Evolutionary conservation across 2,329 filamentous ascomycete genomes (phyloP), one percentile per base, ranked within the genome.

Genomic region (Paracorniculantispora psalliotae): DNA sequence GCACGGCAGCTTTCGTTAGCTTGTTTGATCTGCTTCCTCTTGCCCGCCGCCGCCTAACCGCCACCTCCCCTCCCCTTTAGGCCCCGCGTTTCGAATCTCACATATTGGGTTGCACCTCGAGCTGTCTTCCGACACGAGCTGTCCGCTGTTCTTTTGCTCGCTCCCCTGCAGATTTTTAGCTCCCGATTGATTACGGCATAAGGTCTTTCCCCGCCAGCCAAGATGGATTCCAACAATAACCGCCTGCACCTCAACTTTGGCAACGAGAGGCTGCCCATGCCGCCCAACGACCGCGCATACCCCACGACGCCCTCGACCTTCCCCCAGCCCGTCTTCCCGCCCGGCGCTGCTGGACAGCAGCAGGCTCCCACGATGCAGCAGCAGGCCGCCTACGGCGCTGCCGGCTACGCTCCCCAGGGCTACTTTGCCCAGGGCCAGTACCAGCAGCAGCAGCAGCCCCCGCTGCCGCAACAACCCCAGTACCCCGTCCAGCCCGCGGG

Each of bases 231-330:
- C 66, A 78, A 78, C 74, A 86, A 86, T 68, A 83, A 84, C 64
- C 81, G 83, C 60, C 80, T 89, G 59, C 81, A 83, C 69, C 81
- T 90, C 69, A 88, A 88, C 74, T 84, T 87, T 66, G 82, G 82
- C 71, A 86, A 84, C 73, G 83, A 87, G 67, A 84, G 85, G 68
- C 81, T 85, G 61, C 78, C 80, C 62, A 75, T 83, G 59, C n/a
- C n/a, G n/a, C 68, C 74, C 68, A 81, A 80, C 72, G 88, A 88
- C 72, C 82, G 88, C 71, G 80, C 85, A 65, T 92, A 90, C 80
- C 90, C 89, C 66, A 92, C 93, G 56, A 97, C 93, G 10, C 93
- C 93, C 55, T 97, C 93, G 64, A 96, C 92, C 61, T 97, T 97
- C 71, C 93, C 93, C 13, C 93, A 97, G 77, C 92, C 92, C 61